These are phyloP conservation scores for Tolypocladium ophioglossoides DNA, from an alignment of 2,329 filamentous ascomycete species.

Conservation along the genomic window DNA sequence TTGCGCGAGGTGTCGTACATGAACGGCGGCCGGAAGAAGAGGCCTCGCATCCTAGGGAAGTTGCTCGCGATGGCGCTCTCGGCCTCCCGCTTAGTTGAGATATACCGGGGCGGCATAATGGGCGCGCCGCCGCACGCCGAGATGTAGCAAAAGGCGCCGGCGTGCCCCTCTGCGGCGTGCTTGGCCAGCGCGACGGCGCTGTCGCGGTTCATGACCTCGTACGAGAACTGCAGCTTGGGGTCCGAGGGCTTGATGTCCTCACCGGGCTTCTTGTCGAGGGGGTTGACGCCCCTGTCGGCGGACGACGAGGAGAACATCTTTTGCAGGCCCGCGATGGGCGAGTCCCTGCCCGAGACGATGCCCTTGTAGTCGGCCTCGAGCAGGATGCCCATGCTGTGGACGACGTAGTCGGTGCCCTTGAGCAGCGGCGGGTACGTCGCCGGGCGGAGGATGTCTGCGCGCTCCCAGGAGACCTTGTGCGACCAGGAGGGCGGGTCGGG, in stretches of 20 bases:
- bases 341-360: slow-evolving; percentile 73
- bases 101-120: slow-evolving; percentile 74
- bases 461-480: slow-evolving; percentile 73
- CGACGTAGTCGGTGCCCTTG: slow-evolving; percentile 68
- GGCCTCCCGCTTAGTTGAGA: slow-evolving; percentile 84
- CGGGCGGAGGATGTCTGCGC: slow-evolving; percentile 78
- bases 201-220: slow-evolving; percentile 96
- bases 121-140: slow-evolving; percentile 82
- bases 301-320: slow-evolving; percentile 66
- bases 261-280: slow-evolving; percentile 50
- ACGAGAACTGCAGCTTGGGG: slow-evolving; percentile 70
- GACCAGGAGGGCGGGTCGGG: slow-evolving; percentile 68
- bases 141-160: slow-evolving; percentile 71
- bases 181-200: slow-evolving; percentile 73
- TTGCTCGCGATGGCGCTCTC: slow-evolving; percentile 63
- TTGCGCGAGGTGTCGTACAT: slow-evolving; percentile 77
- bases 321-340: slow-evolving; percentile 65
- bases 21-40: slow-evolving; percentile 81
- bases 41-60: slow-evolving; percentile 64
- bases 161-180: slow-evolving; percentile 56
- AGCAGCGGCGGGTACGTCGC: slow-evolving; percentile 69
- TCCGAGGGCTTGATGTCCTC: slow-evolving; percentile 55
- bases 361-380: slow-evolving; percentile 98
- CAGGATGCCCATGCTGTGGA: slow-evolving; percentile 93
- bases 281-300: slow-evolving; percentile 55